Evolutionary conservation across 176 grass and related monocot genomes (phyloP), one percentile per base, ranked within the genome.

Genomic region (Musa beccarii): DNA sequence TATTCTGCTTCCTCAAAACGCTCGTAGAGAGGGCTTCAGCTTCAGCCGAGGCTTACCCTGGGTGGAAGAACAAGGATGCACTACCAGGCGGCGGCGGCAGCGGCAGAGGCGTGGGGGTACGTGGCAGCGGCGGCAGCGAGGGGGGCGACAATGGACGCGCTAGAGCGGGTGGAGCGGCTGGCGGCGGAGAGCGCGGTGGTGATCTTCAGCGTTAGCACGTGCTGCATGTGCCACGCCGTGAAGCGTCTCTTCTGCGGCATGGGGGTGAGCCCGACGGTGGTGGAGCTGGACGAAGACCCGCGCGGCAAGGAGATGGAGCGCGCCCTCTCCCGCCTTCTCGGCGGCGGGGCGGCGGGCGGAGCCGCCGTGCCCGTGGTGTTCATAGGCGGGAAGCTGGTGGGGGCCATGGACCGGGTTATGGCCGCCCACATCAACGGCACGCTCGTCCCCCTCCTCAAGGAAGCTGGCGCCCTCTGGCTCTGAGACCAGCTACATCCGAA

Each of bases 181-280:
- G 96, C 96, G 23, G 81, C 88, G 59, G 96, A 99, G 84, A 88
- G 87, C 80, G 96, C 96, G 51, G 96, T 99, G 65, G 96, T 99
- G 24, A 89, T 99, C 64, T 99, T 99, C 91, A 95, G 91, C 83
- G 89, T 93, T 73, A 99, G 91, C 91, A 91, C 80, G 73, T 99
- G 96, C 82, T 99, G 95, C 88, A 99, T 99, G 95, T 94, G 95
- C 83, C 95, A 99, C 80, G 95, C 95, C 16, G 95, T 99, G 88
- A 99, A 99, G 83, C 81, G 91, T 15, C 95, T 99, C 80, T 99
- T 99, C 86, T 94, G 95, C 76, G 95, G 91, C 68, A 99, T 99
- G 95, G 95, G 95, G 8, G 91, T 99, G 24, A 86, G 93, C 84
- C 96, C 91, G 13, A 89, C 85, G 10, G 91, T 94, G 77, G 83